These are phyloP conservation scores for Pterocarpus macrocarpus DNA, from an alignment of 306 rosid genomes.

Conservation along the genomic window DNA sequence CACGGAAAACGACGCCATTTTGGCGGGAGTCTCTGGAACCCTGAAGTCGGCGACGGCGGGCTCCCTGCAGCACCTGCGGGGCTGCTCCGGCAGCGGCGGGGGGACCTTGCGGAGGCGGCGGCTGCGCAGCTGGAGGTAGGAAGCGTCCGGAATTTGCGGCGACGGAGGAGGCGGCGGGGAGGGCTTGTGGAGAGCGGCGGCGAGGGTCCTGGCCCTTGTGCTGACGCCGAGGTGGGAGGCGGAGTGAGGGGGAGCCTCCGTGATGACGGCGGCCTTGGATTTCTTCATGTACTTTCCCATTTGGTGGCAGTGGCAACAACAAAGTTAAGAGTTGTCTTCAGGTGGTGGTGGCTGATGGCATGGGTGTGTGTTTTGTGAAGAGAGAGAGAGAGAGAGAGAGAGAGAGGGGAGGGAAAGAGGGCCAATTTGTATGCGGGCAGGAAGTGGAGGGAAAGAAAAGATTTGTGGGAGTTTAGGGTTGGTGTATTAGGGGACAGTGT, in stretches of 20 bases:
- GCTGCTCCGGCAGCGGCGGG: conserved; percentile 25
- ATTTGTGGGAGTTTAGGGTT: too few relatives aligned
- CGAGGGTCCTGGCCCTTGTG: conserved; percentile 71
- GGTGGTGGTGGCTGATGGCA: too few relatives aligned
- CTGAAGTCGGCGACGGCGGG: conserved; percentile 43
- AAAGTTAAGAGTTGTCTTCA: too few relatives aligned
- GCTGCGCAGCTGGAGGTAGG: conserved; percentile 85
- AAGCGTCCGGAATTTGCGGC: conserved; percentile 42
- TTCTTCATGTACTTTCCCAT: conserved; percentile 77
- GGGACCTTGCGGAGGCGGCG: conserved; percentile 80
- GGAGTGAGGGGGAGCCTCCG: conserved; percentile 62
- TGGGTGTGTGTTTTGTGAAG: too few relatives aligned
- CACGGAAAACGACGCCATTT: conserved; percentile 28
- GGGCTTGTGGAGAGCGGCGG: conserved; percentile 68
- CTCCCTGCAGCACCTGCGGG: conserved; percentile 42
- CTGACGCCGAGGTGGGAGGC: conserved; percentile 51
- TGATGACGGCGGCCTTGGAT: conserved; percentile 47
- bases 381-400: too few relatives aligned
- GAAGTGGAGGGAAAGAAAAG: too few relatives aligned
- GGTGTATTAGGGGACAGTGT: too few relatives aligned
- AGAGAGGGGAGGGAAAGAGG: too few relatives aligned
- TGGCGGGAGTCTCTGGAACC: conserved; percentile 39
- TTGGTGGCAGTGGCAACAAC: neutral
- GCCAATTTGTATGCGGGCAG: too few relatives aligned
- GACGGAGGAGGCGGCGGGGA: neutral